Conservation (phyloP, 2,329 filamentous ascomycete species). For the Mycosphaerelloides madeirae region DNA sequence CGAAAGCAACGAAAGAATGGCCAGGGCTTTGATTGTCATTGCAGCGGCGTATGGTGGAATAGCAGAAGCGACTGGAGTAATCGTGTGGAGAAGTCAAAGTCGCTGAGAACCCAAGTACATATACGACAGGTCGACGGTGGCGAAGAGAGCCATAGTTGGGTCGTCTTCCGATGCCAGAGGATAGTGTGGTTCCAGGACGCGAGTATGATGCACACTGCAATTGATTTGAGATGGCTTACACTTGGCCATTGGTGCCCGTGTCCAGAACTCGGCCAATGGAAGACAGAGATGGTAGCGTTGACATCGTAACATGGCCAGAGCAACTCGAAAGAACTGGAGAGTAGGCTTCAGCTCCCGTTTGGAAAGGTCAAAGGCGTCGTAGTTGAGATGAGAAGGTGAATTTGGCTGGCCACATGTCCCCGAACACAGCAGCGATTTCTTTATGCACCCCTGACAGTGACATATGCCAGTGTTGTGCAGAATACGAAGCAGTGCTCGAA, state of each 20-base stretch:
- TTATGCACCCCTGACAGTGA: slow-evolving; percentile 13
- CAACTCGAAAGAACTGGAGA: too few relatives aligned
- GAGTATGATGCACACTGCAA: slow-evolving; percentile 5
- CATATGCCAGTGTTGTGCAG: not conserved
- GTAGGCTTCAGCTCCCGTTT: too few relatives aligned
- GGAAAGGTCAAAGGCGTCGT: too few relatives aligned
- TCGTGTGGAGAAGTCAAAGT: not conserved
- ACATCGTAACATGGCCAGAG: too few relatives aligned
- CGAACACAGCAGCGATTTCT: slow-evolving; percentile 3
- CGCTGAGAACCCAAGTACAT: slow-evolving; percentile 1
- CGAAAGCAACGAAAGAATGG: slow-evolving; percentile 5
- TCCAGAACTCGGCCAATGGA: slow-evolving; percentile 10
- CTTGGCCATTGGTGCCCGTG: slow-evolving; percentile 3
- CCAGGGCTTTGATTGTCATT: slow-evolving; percentile 4
- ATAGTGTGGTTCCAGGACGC: not conserved
- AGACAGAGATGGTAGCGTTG: too few relatives aligned
- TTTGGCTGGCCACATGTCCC: too few relatives aligned
- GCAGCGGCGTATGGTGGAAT: not conserved
- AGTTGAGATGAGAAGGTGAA: too few relatives aligned
- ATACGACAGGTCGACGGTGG: not conserved
- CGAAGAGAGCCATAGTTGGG: too few relatives aligned
- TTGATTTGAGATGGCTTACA: slow-evolving; percentile 3
- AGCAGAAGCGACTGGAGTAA: slow-evolving; percentile 1
- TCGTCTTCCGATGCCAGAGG: too few relatives aligned
- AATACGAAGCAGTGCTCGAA: not conserved